Evolutionary conservation across 2,329 filamentous ascomycete genomes (phyloP).

Genomic region (Hypoxylon sp.): DNA sequence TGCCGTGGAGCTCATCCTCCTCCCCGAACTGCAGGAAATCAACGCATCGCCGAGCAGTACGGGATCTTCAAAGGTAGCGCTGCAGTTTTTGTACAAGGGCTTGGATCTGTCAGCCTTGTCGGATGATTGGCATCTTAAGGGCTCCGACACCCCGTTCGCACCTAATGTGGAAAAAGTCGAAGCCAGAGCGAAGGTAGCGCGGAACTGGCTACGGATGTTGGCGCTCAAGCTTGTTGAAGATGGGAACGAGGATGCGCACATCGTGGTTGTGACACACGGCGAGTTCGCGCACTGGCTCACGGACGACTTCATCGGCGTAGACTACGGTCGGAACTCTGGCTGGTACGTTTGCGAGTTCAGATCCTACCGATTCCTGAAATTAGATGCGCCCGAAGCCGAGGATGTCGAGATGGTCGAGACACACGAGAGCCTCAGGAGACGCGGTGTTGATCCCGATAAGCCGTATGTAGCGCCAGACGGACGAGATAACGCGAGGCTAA

Average conservation of each 20-base stretch:
- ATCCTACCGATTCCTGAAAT: constrained; percentile 66
- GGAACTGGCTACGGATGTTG: constrained; percentile 68
- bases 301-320: constrained; percentile 79
- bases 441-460: constrained; percentile 49
- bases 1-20: constrained; percentile 68
- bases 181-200: constrained; percentile 70
- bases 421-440: constrained; percentile 52
- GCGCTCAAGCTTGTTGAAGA: constrained; percentile 51
- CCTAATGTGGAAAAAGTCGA: constrained; percentile 68
- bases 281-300: constrained; percentile 87
- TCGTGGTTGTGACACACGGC: constrained; percentile 84
- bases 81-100: constrained; percentile 71
- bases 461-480: neutral
- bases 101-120: constrained; percentile 73
- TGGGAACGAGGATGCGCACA: constrained; percentile 67
- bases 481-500: neutral
- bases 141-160: constrained; percentile 58
- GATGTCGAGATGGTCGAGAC: constrained; percentile 54
- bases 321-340: constrained; percentile 65
- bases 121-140: constrained; percentile 80
- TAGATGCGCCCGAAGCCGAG: constrained; percentile 59
- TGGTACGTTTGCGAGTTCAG: constrained; percentile 76
- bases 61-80: constrained; percentile 68
- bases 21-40: constrained; percentile 85
- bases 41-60: constrained; percentile 81